Base-by-base conservation (phyloP, 805 yeast genomes). In the Ogataea nakhonphanomensis region DNA sequence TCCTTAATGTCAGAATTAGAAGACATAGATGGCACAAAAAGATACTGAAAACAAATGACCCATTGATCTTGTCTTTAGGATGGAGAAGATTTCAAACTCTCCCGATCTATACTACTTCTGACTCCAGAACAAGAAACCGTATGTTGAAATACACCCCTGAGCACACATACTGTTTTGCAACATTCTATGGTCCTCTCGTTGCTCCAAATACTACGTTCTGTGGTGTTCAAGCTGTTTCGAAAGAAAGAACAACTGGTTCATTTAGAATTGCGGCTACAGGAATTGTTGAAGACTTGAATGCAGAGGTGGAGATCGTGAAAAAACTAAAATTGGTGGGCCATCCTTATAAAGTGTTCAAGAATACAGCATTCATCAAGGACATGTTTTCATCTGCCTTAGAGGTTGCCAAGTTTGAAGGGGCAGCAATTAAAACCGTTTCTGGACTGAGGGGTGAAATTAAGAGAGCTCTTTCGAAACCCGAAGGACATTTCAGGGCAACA, bases 21-120 rank as follows among this genome's bases (percentile, higher is more conserved):
- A 81, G 96, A 65, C 99, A 93, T 62, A 81, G 99, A 70, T 93
- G 99, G 99, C 97, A 93, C 66, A 91, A 89, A 60, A 89, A 89
- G 73, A 87, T 95, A 44, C 71, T 93, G 54, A 93, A 93, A 64
- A 79, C 97, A 8, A 95, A 88, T 58, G 99, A 93, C 66, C 99
- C 99, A 1, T 71, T 95, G 50, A 88, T 93, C 39, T 62, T 93
- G 35, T 91, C 98, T 0, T 67, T 93, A 30, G 99, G 99, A 27
- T 93, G 99, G 99, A 80, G 99, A 69, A 75, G 99, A 63, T 95
- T 93, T 69, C 99, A 93, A 65, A 90, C 99, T 0, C 67, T 91
- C 40, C 99, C 99, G 7, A 75, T 93, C 20, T 93, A 90, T 62
- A 90, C 99, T 3, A 93, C 99, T 0, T 80, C 95, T 6, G 99